phyloP scores from a whole-genome alignment of 2,329 filamentous ascomycete species.

The Grosmannia serpens region DNA sequence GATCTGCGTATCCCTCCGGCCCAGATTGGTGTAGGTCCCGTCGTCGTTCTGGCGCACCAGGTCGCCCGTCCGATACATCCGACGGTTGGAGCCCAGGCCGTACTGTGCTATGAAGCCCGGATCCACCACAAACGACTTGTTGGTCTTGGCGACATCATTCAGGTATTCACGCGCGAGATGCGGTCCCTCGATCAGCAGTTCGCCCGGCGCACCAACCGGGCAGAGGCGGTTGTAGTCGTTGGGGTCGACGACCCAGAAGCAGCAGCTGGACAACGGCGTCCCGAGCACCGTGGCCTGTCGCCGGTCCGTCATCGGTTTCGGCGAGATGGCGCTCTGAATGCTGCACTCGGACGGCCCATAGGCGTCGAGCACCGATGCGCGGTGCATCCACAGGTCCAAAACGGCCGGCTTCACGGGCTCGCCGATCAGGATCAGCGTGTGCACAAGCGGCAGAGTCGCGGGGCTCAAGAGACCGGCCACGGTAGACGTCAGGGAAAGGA shows the following conservation, averaged over 20 bases:
- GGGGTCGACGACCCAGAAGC: slow-evolving; percentile 39
- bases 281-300: slow-evolving; percentile 22
- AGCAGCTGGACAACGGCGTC: slow-evolving; percentile 32
- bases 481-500: slow-evolving; percentile 32
- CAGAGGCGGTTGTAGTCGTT: slow-evolving; percentile 38
- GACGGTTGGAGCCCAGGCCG: no score
- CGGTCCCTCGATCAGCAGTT: slow-evolving; percentile 49
- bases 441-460: slow-evolving; percentile 23
- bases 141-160: no score
- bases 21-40: no score
- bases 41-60: no score
- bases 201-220: slow-evolving; percentile 42
- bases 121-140: no score
- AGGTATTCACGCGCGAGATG: no score
- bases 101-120: no score
- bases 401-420: slow-evolving; percentile 34
- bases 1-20: no score
- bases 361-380: slow-evolving; percentile 34
- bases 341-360: slow-evolving; percentile 35
- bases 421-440: slow-evolving; percentile 17
- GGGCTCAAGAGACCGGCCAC: slow-evolving; percentile 25
- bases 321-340: no score
- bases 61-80: no score
- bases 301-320: no score
- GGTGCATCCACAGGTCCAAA: slow-evolving; percentile 33